Evolutionary conservation across 2,329 filamentous ascomycete genomes (phyloP), one percentile per base, ranked within the genome.

Genomic region (Madurella mycetomatis): DNA sequence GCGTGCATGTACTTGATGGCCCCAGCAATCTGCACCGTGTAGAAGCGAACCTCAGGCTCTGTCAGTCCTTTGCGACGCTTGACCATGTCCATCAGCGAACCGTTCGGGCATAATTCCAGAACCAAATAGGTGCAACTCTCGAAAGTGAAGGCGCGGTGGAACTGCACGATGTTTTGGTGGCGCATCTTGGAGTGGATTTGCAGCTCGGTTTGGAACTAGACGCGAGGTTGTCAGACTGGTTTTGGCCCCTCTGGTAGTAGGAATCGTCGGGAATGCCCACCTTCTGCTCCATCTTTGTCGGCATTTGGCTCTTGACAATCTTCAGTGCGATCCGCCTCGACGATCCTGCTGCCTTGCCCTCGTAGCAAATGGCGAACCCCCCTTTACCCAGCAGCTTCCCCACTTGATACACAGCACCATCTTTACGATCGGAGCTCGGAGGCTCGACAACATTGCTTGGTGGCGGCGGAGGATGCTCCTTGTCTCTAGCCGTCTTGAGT

Each of bases 111-210:
- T 43, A 99, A 77, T 69, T 99, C 92, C 30, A 99, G 80, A 45
- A 97, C 88, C 47, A 99, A 88, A 65, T 95, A 99, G 54, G 94
- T 97, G 69, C 86, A 92, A 60, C 83, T 85, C 61, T 90, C 81
- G 70, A 92, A 95, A 12, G 92, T 88, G 69, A 99, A 99, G 34
- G 94, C 94, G 63, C 92, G 85, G 65, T 95, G 84, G 70, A 99
- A 99, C 64, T 92, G 88, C 59, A 99, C 94, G 61, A 99, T 92
- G 70, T 96, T 96, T 50, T 88, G 88, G 67, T 99, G 94, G 54
- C 86, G 85, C 84, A 99, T 92, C 70, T 97, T 99, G 42, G 94
- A 96, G 73, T 99, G 94, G 57, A 99, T 96, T 72, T 97, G 92
- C 7, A 99, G 82, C 71, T 99, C 94, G 18, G 83, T 83, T 83